Base-by-base conservation (phyloP, 345 rosid species). In the Kernera saxatilis region DNA sequence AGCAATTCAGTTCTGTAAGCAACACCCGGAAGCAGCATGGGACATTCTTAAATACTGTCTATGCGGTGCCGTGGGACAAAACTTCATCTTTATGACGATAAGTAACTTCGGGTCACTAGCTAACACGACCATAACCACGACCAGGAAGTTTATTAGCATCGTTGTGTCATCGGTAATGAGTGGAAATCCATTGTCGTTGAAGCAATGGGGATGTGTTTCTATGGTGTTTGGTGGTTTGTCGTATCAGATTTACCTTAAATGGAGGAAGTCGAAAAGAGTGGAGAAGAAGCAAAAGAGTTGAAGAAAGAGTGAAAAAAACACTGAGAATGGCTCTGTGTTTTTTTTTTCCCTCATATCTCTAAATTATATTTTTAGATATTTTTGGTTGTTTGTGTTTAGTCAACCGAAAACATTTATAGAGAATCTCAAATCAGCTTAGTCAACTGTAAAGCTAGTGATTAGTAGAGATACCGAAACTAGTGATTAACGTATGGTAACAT, bases 181-280 rank as follows among this genome's bases (percentile, higher is more conserved):
- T 17, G 89, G 98, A 60, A 94, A 94, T 74, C 98, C 98, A 17
- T 73, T 94, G 61, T 88, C 98, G 29, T 3, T 79, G 54, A 91
- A 88, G 67, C 96, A 94, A 77, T 91, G 99, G 99, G 95, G 90
- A 1, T 88, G 95, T 41, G 95, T 94, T 18, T 53, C 79, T 13
- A 89, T 94, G 98, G 97, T 94, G 22, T 94, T 94, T 86, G 86
- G 95, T 19, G 98, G 99, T 15, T 78, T 94, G 72, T 88, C 96
- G n/a, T 91, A 84, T 79, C 98, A 91, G 84, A 94, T 91, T 69
- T 89, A 79, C 72, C 88, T 94, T 40, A 94, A 91, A 58, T 94
- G 99, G 99, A 89, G 61, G 72, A 89, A 84, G 77, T 44, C 87
- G 75, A 87, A 84, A 81, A 91, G 81, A 67, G 43, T 72, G 80